Evolutionary conservation across 495 filamentous ascomycete species (phyloP).

Genomic region (Staphylotrichum longicolle): DNA sequence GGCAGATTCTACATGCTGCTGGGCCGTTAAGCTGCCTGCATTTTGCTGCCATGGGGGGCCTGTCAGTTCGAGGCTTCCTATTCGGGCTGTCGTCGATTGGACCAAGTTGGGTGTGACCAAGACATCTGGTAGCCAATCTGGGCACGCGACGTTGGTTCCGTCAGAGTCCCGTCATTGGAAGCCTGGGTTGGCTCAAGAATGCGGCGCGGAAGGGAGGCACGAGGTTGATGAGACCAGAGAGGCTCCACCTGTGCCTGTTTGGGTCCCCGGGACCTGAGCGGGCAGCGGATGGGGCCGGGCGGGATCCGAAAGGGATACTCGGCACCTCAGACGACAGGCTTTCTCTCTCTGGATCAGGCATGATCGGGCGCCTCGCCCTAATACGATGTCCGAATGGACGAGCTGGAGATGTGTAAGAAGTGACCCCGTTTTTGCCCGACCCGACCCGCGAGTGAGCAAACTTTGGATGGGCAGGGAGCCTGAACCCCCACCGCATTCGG

Average conservation of each 20-base stretch:
- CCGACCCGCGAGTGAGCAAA: background rate
- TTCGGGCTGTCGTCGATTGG: background rate
- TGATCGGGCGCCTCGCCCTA: constrained; percentile 3
- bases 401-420: background rate
- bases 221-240: constrained; percentile 6
- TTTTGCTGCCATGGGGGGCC: background rate
- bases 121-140: constrained; percentile 10
- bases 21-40: background rate
- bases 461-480: background rate
- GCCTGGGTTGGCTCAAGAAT: constrained; percentile 8
- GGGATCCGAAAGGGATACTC: constrained; percentile 2
- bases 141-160: constrained; percentile 7
- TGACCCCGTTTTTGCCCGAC: constrained; percentile 1
- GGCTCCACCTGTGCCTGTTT: constrained; percentile 3
- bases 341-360: background rate
- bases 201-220: constrained; percentile 3
- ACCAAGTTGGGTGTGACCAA: background rate
- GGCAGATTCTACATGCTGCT: background rate
- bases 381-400: constrained; percentile 5
- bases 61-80: constrained; percentile 1
- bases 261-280: constrained; percentile 1
- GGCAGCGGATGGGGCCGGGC: constrained; percentile 6
- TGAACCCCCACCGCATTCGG: too few species aligned
- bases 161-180: constrained; percentile 1
- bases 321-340: background rate